Percentiles rank a stretch among this genome's conserved stretches.
These are phyloP conservation scores for Diospyros kaki DNA, from an alignment of 148 eudicot genomes.

Conservation along the genomic window DNA sequence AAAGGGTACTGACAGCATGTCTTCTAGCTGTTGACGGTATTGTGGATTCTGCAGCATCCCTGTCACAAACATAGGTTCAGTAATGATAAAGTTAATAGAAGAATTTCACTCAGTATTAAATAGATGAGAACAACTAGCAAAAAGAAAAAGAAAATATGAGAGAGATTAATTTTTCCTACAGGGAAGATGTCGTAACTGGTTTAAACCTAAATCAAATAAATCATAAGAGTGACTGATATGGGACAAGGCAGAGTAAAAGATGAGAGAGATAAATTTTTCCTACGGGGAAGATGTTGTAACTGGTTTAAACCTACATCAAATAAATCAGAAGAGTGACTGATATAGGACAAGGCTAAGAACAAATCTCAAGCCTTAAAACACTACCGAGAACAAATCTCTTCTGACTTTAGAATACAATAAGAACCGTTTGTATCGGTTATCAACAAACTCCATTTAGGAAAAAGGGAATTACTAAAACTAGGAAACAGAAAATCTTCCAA, in stretches of 20 bases:
- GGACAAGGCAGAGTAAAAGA: too few relatives aligned
- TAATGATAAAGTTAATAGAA: background rate
- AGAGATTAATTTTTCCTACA: too few relatives aligned
- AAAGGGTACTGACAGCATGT: slow-evolving; percentile 72
- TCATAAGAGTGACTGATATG: background rate
- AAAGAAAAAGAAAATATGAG: too few relatives aligned
- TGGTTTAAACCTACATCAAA: background rate
- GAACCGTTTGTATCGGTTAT: too few relatives aligned
- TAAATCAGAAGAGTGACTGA: background rate
- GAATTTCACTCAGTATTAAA: background rate
- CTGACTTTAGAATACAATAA: too few relatives aligned
- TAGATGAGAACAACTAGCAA: background rate
- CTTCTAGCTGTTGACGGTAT: slow-evolving; percentile 86
- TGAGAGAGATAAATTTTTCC: too few relatives aligned
- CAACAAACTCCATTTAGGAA: too few relatives aligned
- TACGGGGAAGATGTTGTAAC: background rate
- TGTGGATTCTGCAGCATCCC: slow-evolving; percentile 98
- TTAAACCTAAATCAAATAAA: background rate
- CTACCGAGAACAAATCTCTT: too few relatives aligned
- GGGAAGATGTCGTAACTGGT: background rate
- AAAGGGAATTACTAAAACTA: too few relatives aligned
- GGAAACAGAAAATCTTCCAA: too few relatives aligned
- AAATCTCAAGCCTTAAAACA: too few relatives aligned
- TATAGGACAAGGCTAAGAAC: too few relatives aligned
- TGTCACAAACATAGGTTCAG: slow-evolving; percentile 23